A percentile compares a stretch with the other conserved stretches of the same genome.
Conservation (phyloP, 805 yeast species). For the Metschnikowia arizonensis region DNA sequence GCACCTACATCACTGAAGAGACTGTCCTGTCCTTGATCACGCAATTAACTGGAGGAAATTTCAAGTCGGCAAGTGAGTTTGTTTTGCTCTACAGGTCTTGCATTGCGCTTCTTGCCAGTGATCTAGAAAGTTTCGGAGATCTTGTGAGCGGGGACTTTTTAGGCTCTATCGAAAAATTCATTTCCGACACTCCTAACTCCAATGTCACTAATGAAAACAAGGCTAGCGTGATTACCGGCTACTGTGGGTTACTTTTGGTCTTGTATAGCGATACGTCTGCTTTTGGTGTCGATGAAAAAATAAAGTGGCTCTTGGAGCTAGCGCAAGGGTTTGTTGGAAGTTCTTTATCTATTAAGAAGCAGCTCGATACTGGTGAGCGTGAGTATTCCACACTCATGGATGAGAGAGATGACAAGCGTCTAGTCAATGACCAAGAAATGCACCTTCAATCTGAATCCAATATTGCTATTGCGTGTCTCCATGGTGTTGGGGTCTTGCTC, state of each 20-base stretch:
- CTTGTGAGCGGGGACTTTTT: slow-evolving; percentile 32
- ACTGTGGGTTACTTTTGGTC: slow-evolving; percentile 36
- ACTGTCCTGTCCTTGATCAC: slow-evolving; percentile 32
- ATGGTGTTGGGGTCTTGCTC: slow-evolving; percentile 43
- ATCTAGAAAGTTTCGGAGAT: slow-evolving; percentile 48
- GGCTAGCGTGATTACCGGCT: slow-evolving; percentile 36
- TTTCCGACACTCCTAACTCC: slow-evolving; percentile 33
- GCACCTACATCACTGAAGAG: slow-evolving; percentile 35
- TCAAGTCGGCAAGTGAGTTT: slow-evolving; percentile 38
- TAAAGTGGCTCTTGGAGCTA: slow-evolving; percentile 41
- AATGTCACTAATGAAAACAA: slow-evolving; percentile 37
- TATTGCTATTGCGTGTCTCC: slow-evolving; percentile 42
- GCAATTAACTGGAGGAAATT: slow-evolving; percentile 30
- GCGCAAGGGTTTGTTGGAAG: slow-evolving; percentile 37
- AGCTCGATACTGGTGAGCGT: slow-evolving; percentile 39
- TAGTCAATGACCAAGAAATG: slow-evolving; percentile 30
- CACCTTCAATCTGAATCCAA: slow-evolving; percentile 31
- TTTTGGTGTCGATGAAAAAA: slow-evolving; percentile 46
- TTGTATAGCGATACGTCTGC: slow-evolving; percentile 47
- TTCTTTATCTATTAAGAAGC: slow-evolving; percentile 27
- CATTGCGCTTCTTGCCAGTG: slow-evolving; percentile 43
- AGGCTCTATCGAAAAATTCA: slow-evolving; percentile 23
- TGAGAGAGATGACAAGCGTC: slow-evolving; percentile 34
- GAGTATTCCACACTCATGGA: slow-evolving; percentile 39
- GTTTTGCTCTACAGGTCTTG: slow-evolving; percentile 38